Evolutionary conservation across 2,329 filamentous ascomycete genomes (phyloP), one percentile per base, ranked within the genome.

Genomic region (Xylaria sp.): DNA sequence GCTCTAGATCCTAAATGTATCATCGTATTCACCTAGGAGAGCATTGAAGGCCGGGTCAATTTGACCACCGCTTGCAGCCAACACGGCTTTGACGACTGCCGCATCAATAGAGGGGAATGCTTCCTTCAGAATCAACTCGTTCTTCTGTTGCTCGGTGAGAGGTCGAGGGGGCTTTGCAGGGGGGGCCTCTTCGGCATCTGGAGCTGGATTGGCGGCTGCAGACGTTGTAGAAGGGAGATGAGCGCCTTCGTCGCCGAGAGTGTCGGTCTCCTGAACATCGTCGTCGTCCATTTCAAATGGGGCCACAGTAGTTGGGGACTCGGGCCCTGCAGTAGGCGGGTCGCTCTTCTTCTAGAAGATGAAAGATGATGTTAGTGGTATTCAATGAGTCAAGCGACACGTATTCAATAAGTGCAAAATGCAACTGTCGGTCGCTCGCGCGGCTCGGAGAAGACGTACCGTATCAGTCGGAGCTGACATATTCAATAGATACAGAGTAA

Each of bases 11-110:
- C 17, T 8, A 24, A 22, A 24, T 13, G 17, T 18, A n/a, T 21
- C 19, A 22, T 21, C 19, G 19, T 40, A 39, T 81, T 57, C 79
- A 91, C 90, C 90, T 41, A 99, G 81, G 40, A 99, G 81, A 34
- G 94, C 94, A 75, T 97, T 94, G 76, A 99, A 99, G 13, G 94
- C 93, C 26, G 91, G 90, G 72, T 99, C 94, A 44, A 97, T 87
- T 66, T 88, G 86, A 55, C 92, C 93, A 54, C 87, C 82, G 71
- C 94, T 97, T 13, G 94, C 94, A 20, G 84, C 81, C 60, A 99
- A 76, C 0, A 99, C 89, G 24, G 94, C 94, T 73, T 88, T 96
- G 72, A 99, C 84, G 43, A 99, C 89, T 41, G 85, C 72, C 7
- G 76, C 71, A 49, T 99, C 94, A 56, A 97, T 90, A 50, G 78